Evolutionary conservation across 1,284 basidiomycete genomes (phyloP).

Genomic region (Acaromyces ingoldii): DNA sequence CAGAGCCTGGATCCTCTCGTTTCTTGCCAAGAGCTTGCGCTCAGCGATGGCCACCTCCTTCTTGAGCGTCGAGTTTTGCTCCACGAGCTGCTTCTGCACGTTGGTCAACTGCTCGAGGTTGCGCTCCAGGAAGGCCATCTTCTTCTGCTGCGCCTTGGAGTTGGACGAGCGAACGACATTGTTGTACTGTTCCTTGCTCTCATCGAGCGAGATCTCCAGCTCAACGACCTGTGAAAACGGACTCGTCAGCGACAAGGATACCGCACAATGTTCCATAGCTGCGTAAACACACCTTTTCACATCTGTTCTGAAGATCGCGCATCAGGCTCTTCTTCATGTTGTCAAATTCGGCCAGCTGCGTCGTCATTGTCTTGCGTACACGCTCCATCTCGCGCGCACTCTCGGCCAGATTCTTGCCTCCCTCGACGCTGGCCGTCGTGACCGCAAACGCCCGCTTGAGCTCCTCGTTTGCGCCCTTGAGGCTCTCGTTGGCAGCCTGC

Average conservation of each 20-base stretch:
- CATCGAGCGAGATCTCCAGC: conserved; percentile 96
- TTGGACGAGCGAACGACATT: conserved; percentile 97
- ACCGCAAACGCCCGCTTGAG: conserved; percentile 82
- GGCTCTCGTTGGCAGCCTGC: conserved; percentile 79
- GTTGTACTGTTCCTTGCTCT: conserved; percentile 98
- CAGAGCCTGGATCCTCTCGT: conserved; percentile 78
- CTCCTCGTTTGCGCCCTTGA: conserved; percentile 96
- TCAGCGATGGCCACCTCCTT: conserved; percentile 96
- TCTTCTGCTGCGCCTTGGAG: conserved; percentile 96
- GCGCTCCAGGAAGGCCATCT: conserved; percentile 96
- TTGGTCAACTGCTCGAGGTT: conserved; percentile 92
- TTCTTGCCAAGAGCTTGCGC: conserved; percentile 87
- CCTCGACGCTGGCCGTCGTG: conserved; percentile 90
- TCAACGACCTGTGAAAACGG: conserved; percentile 76
- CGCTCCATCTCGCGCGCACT: conserved; percentile 95
- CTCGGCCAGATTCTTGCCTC: conserved; percentile 85
- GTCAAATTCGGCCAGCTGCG: conserved; percentile 96
- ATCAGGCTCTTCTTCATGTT: conserved; percentile 97
- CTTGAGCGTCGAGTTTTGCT: conserved; percentile 95
- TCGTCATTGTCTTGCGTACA: conserved; percentile 91
- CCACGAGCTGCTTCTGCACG: conserved; percentile 98
- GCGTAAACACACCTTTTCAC: conserved; percentile 74
- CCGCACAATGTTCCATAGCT: not conserved
- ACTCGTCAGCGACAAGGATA: not conserved
- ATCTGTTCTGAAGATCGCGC: conserved; percentile 97